Base-by-base conservation (phyloP, 169 alveolate species). In the Plasmodium gonderi region DNA sequence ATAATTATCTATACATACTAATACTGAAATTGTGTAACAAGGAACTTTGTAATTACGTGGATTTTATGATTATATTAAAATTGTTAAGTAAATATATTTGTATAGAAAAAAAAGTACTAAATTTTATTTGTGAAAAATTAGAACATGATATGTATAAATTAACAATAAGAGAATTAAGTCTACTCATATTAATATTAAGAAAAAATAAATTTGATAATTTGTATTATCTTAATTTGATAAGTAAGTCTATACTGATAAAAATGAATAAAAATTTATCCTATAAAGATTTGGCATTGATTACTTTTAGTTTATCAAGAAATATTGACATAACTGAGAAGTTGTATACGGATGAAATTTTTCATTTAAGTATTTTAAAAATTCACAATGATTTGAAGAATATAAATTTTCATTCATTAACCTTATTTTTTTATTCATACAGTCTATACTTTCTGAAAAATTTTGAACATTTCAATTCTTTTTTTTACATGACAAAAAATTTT, bases 341-440 rank as follows among this genome's bases (percentile, higher is more conserved):
- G 11, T 87, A 75, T 65, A 87, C 83, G 23, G 68, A 75, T 12
- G 93, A 87, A 40, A 87, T 87, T 23, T 87, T 87, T 67, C 78
- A 87, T 20, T 45, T 87, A 33, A 75, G 89, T 14, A 65, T 87
- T 51, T 40, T 60, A 51, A 87, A 87, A 60, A 23, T 87, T 38
- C 44, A 87, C 26, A 87, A 87, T 4, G 60, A 87, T 38, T 87
- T 87, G 67, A 75, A 87, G 9, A 87, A 51, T 40, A 40, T 87
- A 45, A 87, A 87, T 87, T 75, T 51, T 17, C 93, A 87, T 45
- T 75, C 93, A 7, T 67, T 87, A 11, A 74, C 93, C n/a, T 87
- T 87, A 33, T 87, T 87, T 67, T 87, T 87, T 49, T 87, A 87
- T 78, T 87, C 93, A 8, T 87, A 75, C 47, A 87, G 89, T 54